Conservation (phyloP, 768 basidiomycete genomes). For the Suillus plorans region DNA sequence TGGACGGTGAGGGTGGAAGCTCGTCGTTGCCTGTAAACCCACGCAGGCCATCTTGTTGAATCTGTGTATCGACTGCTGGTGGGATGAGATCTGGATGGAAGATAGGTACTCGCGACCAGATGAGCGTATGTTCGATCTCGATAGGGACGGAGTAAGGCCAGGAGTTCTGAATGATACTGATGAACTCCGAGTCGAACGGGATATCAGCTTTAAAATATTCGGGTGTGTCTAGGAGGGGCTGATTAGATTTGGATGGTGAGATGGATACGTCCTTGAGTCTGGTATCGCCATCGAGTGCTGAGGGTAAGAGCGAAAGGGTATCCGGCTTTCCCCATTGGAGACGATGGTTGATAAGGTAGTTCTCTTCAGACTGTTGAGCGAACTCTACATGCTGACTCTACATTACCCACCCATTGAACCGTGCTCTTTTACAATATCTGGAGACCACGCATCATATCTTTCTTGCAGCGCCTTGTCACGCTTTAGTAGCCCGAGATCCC, state of each 20-base stretch:
- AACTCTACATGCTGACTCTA: not conserved
- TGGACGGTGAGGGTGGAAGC: conserved; percentile 60
- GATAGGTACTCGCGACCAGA: conserved; percentile 78
- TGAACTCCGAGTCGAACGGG: conserved; percentile 43
- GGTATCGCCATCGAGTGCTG: conserved; percentile 40
- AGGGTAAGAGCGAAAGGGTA: conserved; percentile 57
- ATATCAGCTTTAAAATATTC: conserved; percentile 68
- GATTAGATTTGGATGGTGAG: not conserved
- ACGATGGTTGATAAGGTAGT: conserved; percentile 67
- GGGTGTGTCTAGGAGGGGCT: conserved; percentile 34
- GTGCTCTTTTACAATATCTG: conserved; percentile 53
- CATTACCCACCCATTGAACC: conserved; percentile 62
- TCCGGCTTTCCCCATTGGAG: conserved; percentile 78
- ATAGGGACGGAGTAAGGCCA: conserved; percentile 90
- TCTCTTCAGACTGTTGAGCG: conserved; percentile 41
- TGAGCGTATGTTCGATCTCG: conserved; percentile 70
- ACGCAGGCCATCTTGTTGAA: conserved; percentile 77
- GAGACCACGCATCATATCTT: conserved; percentile 62
- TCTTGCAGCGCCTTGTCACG: conserved; percentile 68
- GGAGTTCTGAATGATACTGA: conserved; percentile 78
- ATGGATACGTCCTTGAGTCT: not conserved
- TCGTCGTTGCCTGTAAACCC: conserved; percentile 70
- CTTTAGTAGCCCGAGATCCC: conserved; percentile 79
- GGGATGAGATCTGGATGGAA: conserved; percentile 60
- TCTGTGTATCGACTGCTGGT: conserved; percentile 48